Conservation (phyloP, 2,329 filamentous ascomycete genomes). For the Calycina herbarum region DNA sequence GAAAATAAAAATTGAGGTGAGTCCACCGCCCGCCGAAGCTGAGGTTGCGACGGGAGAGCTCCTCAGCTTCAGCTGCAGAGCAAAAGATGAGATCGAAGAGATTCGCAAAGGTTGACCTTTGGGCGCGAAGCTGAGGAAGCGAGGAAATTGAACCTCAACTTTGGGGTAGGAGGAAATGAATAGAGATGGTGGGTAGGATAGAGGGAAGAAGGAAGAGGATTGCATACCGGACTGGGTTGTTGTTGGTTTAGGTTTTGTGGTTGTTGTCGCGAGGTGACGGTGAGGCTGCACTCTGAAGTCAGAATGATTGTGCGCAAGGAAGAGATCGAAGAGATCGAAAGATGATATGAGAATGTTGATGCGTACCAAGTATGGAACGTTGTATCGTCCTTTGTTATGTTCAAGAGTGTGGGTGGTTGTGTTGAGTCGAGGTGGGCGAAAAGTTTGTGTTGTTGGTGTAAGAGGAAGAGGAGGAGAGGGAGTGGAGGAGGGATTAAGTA, state of each 20-base stretch:
- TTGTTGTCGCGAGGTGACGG: not conserved
- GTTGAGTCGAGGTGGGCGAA: not conserved
- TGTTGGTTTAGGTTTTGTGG: not conserved
- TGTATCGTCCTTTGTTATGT: not conserved
- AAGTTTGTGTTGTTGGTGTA: not conserved
- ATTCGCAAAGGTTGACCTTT: not conserved
- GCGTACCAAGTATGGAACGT: not conserved
- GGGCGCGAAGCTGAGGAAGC: not conserved
- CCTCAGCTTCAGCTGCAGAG: not conserved
- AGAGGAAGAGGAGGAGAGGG: not conserved
- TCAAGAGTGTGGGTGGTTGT: not conserved
- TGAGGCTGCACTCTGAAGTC: not conserved
- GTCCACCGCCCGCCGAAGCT: not conserved
- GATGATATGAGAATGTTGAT: not conserved
- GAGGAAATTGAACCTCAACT: not conserved
- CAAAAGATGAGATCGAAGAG: conserved; percentile 1
- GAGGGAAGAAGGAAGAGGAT: not conserved
- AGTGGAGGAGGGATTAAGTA: not conserved
- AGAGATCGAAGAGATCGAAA: conserved; percentile 1
- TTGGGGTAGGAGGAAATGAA: not conserved
- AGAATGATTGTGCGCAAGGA: not conserved
- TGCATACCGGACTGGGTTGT: not conserved
- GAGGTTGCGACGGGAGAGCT: not conserved
- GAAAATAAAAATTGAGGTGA: not conserved
- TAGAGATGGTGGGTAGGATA: not conserved